Base-by-base conservation (phyloP, 768 basidiomycete species). In the Glaciozyma antarctica region DNA sequence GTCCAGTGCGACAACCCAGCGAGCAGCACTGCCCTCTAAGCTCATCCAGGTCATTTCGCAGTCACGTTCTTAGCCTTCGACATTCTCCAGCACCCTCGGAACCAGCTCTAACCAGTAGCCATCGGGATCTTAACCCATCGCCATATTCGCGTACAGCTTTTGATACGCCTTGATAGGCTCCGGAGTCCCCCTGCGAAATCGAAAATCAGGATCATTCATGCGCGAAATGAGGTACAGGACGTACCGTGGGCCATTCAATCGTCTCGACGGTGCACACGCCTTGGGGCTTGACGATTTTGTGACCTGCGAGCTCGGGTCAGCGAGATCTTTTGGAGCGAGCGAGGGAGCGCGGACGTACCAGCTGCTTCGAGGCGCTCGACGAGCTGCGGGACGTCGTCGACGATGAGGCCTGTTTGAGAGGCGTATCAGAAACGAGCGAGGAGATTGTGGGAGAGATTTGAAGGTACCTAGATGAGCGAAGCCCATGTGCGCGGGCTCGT, bases 231-330 rank as follows among this genome's bases (percentile, higher is more conserved):
- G n/a, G n/a, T n/a, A n/a, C n/a, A n/a, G n/a, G 10, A 34, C 34
- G 34, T 34, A 34, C 34, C 4, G 58, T 45, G 0, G 68, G 68
- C 68, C 68, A 69, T 17, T 64, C 68, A 17, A 65, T 64, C 22
- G 68, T 69, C 53, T 69, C 68, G 17, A 58, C 53, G 0, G 53
- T 52, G 26, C 57, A 48, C 16, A 51, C 45, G 10, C 68, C 68
- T 45, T 69, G 68, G 16, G 45, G 47, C 55, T 69, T 69, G 64
- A 65, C 47, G 58, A 69, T 38, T 48, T 65, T 62, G 64, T 64
- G 63, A 0, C 68, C 67, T 54, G 13, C 8, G 26, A 32, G 21
- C 32, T 9, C 17, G 8, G 30, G 24, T 6, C 8, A 4, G 12
- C 2, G 2, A 7, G 21, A 16, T 6, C 2, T 7, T 17, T 12